phyloP scores from a whole-genome alignment of 1,284 basidiomycete genomes.

The Boletus smithii region DNA sequence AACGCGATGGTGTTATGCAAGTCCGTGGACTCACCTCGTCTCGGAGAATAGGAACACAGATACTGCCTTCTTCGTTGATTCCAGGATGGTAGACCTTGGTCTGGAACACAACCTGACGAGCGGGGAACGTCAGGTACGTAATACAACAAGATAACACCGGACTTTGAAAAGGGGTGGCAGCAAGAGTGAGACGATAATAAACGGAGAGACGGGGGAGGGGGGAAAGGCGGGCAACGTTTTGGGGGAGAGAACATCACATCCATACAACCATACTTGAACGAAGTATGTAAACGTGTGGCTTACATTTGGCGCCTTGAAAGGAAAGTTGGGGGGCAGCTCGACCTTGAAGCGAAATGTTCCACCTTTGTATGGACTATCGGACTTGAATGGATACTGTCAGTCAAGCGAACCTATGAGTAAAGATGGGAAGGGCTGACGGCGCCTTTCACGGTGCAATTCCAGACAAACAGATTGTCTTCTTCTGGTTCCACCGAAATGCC shows the following conservation, averaged over 20 bases:
- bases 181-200: background rate
- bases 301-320: constrained; percentile 87
- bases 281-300: constrained; percentile 23
- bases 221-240: constrained; percentile 26
- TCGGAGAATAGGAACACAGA: constrained; percentile 76
- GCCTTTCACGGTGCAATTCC: constrained; percentile 77
- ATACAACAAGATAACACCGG: constrained; percentile 10
- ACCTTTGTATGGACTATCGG: constrained; percentile 79
- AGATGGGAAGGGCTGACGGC: constrained; percentile 49
- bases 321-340: constrained; percentile 72
- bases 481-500: constrained; percentile 60
- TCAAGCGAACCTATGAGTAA: constrained; percentile 4
- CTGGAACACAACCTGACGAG: constrained; percentile 70
- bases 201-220: constrained; percentile 5
- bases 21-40: constrained; percentile 63
- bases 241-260: constrained; percentile 16
- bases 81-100: constrained; percentile 93
- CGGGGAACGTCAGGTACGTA: constrained; percentile 22
- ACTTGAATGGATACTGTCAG: constrained; percentile 38
- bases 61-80: constrained; percentile 85
- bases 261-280: background rate
- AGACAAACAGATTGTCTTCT: constrained; percentile 74
- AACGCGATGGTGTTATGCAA: constrained; percentile 6
- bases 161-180: constrained; percentile 9
- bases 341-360: constrained; percentile 80